phyloP scores from a whole-genome alignment of 352 stramenopile genomes.

The Vaucheria bursata region DNA sequence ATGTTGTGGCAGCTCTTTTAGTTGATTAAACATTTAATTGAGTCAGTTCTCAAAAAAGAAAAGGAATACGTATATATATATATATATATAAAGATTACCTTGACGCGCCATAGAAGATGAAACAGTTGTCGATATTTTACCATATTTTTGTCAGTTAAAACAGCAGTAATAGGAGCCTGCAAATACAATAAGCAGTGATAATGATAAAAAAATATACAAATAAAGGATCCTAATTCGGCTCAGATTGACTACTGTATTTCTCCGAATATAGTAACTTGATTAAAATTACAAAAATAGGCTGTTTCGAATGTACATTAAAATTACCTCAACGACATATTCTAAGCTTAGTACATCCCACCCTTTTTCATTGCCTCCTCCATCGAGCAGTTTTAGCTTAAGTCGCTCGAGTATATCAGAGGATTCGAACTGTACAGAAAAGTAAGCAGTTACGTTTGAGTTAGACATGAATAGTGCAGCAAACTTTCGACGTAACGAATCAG shows the following conservation, averaged over 20 bases:
- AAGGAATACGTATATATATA: too few species aligned
- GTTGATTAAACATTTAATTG: too few species aligned
- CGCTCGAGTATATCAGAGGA: background rate
- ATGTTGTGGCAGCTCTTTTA: too few species aligned
- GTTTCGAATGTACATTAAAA: background rate
- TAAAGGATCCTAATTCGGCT: too few species aligned
- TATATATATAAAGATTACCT: constrained; percentile 15
- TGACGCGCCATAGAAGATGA: constrained; percentile 61
- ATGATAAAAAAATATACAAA: too few species aligned
- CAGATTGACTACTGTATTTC: too few species aligned
- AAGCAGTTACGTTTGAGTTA: constrained; percentile 51
- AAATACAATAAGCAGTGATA: too few species aligned
- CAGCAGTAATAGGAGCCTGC: background rate
- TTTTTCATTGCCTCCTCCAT: constrained; percentile 52
- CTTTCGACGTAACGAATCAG: too few species aligned
- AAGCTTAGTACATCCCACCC: constrained; percentile 82
- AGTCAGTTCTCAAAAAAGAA: too few species aligned
- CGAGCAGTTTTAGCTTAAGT: background rate
- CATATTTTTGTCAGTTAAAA: constrained; percentile 28
- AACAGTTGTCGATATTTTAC: constrained; percentile 61
- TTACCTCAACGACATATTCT: background rate
- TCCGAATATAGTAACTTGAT: too few species aligned
- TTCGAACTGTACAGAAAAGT: background rate
- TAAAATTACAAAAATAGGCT: too few species aligned
- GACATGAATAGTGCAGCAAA: too few species aligned